These are phyloP conservation scores for Penicillium janthinellum DNA, from an alignment of 2,329 filamentous ascomycete genomes.

Conservation along the genomic window DNA sequence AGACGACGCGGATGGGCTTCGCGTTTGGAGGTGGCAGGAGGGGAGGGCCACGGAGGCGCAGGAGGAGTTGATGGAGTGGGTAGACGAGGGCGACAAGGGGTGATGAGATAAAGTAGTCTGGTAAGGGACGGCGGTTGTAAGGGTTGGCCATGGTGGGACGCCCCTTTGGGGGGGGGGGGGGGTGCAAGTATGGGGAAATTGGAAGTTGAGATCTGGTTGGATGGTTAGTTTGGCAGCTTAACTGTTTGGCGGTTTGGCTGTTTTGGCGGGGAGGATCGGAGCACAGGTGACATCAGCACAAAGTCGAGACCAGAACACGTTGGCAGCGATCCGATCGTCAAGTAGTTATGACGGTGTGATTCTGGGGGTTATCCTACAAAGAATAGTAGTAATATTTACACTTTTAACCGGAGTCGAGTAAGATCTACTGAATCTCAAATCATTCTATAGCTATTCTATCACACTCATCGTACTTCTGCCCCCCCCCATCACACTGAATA, in stretches of 20 bases:
- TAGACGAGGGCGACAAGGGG: conserved; percentile 67
- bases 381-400: too few relatives aligned
- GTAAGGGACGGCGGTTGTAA: conserved; percentile 53
- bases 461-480: too few relatives aligned
- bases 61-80: conserved; percentile 64
- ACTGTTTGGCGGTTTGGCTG: not conserved
- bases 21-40: conserved; percentile 58
- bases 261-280: not conserved
- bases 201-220: not conserved
- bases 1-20: conserved; percentile 72
- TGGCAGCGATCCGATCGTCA: too few relatives aligned
- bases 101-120: conserved; percentile 67
- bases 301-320: not conserved
- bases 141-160: conserved; percentile 41
- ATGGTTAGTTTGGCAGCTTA: not conserved
- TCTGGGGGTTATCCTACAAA: too few relatives aligned
- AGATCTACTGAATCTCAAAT: too few relatives aligned
- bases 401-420: too few relatives aligned
- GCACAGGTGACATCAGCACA: not conserved
- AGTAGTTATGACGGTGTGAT: too few relatives aligned
- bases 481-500: not conserved
- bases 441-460: too few relatives aligned
- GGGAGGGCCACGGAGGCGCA: conserved; percentile 67
- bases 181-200: not conserved
- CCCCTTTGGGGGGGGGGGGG: not conserved